phyloP scores from a whole-genome alignment of 208 protist species.

The Trypanosoma avium region DNA sequence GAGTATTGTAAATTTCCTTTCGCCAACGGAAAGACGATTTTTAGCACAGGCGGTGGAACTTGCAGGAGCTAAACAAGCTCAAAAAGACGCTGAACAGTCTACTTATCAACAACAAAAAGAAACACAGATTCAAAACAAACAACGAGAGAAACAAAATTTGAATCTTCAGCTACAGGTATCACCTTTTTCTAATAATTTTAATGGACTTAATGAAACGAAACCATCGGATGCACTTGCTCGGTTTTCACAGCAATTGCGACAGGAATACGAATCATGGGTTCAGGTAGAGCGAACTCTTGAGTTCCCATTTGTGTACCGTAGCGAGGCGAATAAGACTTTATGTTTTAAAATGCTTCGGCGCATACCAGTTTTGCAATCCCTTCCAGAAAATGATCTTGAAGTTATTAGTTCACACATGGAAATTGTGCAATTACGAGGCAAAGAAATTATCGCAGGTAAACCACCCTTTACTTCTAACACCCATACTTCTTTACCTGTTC shows the following conservation, averaged over 20 bases:
- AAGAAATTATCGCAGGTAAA: slow-evolving; percentile 24
- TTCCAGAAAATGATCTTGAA: slow-evolving; percentile 60
- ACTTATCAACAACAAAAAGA: not conserved
- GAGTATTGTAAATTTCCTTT: slow-evolving; percentile 19
- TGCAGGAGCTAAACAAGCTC: not conserved
- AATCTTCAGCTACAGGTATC: no score
- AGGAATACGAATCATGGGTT: slow-evolving; percentile 39
- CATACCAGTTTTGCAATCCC: slow-evolving; percentile 37
- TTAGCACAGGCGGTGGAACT: slow-evolving; percentile 16
- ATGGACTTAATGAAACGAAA: not conserved
- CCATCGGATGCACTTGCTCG: slow-evolving; percentile 5
- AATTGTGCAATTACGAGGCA: slow-evolving; percentile 26
- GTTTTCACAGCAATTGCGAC: not conserved
- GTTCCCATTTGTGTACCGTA: slow-evolving; percentile 58
- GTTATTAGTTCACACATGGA: slow-evolving; percentile 50
- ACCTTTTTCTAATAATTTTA: no score
- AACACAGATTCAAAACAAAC: not conserved
- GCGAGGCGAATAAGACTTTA: slow-evolving; percentile 39
- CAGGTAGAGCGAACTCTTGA: slow-evolving; percentile 51
- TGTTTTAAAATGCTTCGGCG: slow-evolving; percentile 45
- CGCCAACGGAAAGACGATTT: slow-evolving; percentile 14
- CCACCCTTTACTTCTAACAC: not conserved
- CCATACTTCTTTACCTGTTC: not conserved
- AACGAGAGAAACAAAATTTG: not conserved
- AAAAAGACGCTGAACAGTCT: not conserved